These are phyloP conservation scores for Diaporthe sp. DNA, from an alignment of 2,329 filamentous ascomycete genomes.

Conservation along the genomic window DNA sequence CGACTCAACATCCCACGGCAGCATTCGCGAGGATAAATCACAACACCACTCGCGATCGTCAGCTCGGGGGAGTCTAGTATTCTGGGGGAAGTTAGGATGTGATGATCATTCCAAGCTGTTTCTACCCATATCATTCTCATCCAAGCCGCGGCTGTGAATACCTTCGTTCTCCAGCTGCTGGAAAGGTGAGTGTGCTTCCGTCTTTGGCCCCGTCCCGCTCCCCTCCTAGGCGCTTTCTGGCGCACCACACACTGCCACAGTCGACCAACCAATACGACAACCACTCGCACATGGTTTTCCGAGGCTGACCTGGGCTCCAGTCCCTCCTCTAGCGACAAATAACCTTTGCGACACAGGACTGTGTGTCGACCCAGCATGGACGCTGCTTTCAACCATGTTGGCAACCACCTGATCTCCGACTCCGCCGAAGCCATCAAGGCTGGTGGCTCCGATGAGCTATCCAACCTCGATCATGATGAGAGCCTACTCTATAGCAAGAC, in stretches of 20 bases:
- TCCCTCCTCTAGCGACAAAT: constrained; percentile 29
- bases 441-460: constrained; percentile 80
- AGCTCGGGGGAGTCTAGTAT: constrained; percentile 13
- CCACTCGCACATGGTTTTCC: neutral
- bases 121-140: constrained; percentile 29
- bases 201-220: neutral
- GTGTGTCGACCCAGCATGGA: constrained; percentile 70
- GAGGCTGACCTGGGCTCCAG: constrained; percentile 10
- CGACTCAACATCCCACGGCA: constrained; percentile 14
- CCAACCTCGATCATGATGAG: constrained; percentile 81
- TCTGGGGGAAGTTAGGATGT: constrained; percentile 38
- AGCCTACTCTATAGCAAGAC: constrained; percentile 81
- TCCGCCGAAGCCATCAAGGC: constrained; percentile 90
- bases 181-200: constrained; percentile 28
- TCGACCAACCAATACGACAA: constrained; percentile 3
- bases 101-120: constrained; percentile 28
- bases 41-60: constrained; percentile 21
- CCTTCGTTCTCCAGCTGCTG: constrained; percentile 13
- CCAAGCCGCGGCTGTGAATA: constrained; percentile 31
- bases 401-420: constrained; percentile 88
- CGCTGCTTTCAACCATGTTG: constrained; percentile 84
- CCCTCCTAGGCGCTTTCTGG: neutral
- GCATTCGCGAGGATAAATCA: neutral
- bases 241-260: neutral
- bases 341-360: constrained; percentile 42